Conservation (phyloP, 805 yeast species). For the Ogataea henricii region DNA sequence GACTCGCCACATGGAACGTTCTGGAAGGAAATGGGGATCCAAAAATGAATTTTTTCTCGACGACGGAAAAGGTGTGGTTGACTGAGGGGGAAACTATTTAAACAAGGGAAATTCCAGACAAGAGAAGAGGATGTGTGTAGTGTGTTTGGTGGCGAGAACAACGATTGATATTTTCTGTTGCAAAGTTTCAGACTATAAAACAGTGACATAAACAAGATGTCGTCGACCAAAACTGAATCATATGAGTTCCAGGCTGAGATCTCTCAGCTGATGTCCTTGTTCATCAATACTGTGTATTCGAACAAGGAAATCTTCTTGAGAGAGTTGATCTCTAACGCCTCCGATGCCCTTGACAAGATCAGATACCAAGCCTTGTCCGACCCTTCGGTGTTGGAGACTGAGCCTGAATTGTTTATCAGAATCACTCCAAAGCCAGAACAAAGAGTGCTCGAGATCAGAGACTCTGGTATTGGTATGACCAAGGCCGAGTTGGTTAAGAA, state of each 20-base stretch:
- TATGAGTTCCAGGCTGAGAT: conserved; percentile 99
- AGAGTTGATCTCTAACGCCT: conserved; percentile 97
- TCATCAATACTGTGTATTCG: conserved; percentile 99
- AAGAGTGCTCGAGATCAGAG: conserved; percentile 94
- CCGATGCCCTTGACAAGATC: conserved; percentile 98
- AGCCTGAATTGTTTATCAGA: conserved; percentile 96
- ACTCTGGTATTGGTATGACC: conserved; percentile 99
- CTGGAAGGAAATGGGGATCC: conserved; percentile 19
- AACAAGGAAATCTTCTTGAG: conserved; percentile 99
- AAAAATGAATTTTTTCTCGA: conserved; percentile 12
- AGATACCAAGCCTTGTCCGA: conserved; percentile 95
- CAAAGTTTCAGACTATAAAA: conserved; percentile 4
- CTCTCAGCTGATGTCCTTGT: conserved; percentile 99
- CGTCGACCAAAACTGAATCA: conserved; percentile 58
- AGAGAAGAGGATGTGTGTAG: too few species aligned
- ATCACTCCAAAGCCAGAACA: conserved; percentile 95
- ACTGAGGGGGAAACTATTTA: conserved; percentile 7
- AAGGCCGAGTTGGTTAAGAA: conserved; percentile 98
- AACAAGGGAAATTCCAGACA: conserved; percentile 6
- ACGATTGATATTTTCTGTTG: neutral
- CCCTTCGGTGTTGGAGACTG: conserved; percentile 87
- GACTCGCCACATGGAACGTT: conserved; percentile 18
- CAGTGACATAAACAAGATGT: conserved; percentile 25
- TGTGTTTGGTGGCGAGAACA: too few species aligned
- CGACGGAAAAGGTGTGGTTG: conserved; percentile 11